Base-by-base conservation (phyloP, 2,329 filamentous ascomycete species). In the Phyllosticta citribraziliensis region DNA sequence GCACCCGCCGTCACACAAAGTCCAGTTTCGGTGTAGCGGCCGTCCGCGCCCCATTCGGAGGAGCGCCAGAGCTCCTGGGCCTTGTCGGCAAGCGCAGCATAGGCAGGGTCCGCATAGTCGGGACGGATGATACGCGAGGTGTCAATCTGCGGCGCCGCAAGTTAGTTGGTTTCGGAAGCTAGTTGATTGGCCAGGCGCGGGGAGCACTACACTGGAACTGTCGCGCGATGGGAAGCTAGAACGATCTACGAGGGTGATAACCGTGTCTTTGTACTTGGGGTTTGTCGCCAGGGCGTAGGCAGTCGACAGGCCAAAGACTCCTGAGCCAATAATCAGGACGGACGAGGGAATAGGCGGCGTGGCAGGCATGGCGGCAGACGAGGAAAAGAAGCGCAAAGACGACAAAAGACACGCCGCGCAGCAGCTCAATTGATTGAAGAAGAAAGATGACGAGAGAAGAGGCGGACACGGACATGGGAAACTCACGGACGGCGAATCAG, bases 101-200 rank as follows among this genome's bases (percentile, higher is more conserved):
- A 97, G 22, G 86, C 82, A 0, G 83, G 77, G 69, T 93, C 86
- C 5, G 89, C 86, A 70, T 97, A 97, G 79, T 97, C 93, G 47
- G 86, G 80, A 35, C 84, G 80, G 56, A 87, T 78, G 65, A 86
- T 86, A 61, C 84, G 82, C 22, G 81, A 84, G 54, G 78, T 78
- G 70, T 87, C 84, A 63, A 85, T 75, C 73, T 75, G 51, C 27
- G 30, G 20, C 27, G 54, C 22, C 20, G 55, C 22, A 17, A 54
- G 56, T 40, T 35, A 27, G 51, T 35, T 51, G 20, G 59, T 33
- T 57, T 47, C 20, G 14, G 9, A 53, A 25, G 55, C 30, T 56
- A 55, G 17, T 17, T 9, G 60, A 55, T 20, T 6, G 27, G 30
- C 27, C 33, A 30, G 22, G 30, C 35, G 5, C 22, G 55, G 33